Evolutionary conservation across 129 eudicot species (phyloP), one percentile per base, ranked within the genome.

Genomic region (Pittosporum tobira): DNA sequence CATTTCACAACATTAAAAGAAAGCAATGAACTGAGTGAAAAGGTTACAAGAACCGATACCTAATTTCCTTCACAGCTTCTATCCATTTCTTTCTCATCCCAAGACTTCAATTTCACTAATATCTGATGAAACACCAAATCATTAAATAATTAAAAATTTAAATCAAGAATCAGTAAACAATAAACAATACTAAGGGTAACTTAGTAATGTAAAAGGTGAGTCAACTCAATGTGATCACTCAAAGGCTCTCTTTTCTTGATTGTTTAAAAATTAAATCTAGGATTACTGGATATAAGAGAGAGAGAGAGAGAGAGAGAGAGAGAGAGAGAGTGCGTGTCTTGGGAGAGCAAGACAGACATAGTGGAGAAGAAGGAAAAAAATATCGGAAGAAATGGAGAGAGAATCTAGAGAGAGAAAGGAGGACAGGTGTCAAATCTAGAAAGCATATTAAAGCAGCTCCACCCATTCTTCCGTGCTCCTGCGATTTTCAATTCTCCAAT

Each of bases 391-490:
- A n/a, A n/a, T n/a, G n/a, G n/a, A n/a, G n/a, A n/a, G n/a, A n/a
- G n/a, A n/a, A n/a, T n/a, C n/a, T n/a, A n/a, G n/a, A n/a, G n/a
- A n/a, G 6, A 53, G 67, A 56, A 46, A 59, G n/a, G 64, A 28
- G 28, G 54, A 71, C 77, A 77, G 72, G 51, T 81, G 83, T 70
- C 75, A 67, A 72, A n/a, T n/a, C n/a, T 0, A 38, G 64, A 66
- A 61, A 44, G 69, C 70, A 77, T 51, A 69, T 65, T 34, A 75
- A 83, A 76, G 79, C 85, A 75, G 73, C 89, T 82, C 81, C 81
- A 78, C 84, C 79, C 76, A 71, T 74, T 71, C n/a, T n/a, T n/a
- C n/a, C n/a, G n/a, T n/a, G n/a, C n/a, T n/a, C n/a, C n/a, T n/a
- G n/a, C n/a, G n/a, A n/a, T n/a, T n/a, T n/a, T 65, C 71, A 62